Base-by-base conservation (phyloP, 148 eudicot species). In the Vaccinium vitisidaea region DNA sequence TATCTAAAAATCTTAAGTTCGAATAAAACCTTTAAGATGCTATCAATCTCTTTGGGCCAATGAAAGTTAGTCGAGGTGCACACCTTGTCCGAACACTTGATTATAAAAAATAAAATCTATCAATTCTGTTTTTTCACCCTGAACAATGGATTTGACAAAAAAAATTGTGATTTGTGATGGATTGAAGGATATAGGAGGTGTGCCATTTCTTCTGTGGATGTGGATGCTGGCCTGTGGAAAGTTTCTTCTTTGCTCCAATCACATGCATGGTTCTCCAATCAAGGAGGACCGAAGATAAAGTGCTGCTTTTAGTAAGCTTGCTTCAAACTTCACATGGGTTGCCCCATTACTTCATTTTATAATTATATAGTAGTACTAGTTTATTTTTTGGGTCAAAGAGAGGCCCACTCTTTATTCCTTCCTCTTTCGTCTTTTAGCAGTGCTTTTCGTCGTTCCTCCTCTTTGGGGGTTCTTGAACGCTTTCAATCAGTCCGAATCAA, bases 231-330 rank as follows among this genome's bases (percentile, higher is more conserved):
- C 5, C 1, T 25, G n/a, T 77, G 80, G 32, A 50, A 77, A 19
- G 61, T 16, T 36, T 36, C 39, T 30, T 56, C 8, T 8, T 78
- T 18, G 18, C 6, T 19, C 43, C 36, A 3, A 30, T 55, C 67
- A 79, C 82, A 32, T 79, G 82, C 49, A 56, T 79, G 82, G 67
- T 56, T 79, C 82, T 79, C 25, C 27, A 55, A 55, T 55, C 82
- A 55, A 79, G 82, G 23, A 30, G 67, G 65, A 79, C 0, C 39
- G 39, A 79, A 55, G 82, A 55, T 79, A 79, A 21, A 39, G 18
- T 79, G 6, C 1, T 23, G 8, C 56, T 27, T 52, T 77, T 52
- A 21, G 50, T 77, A 49, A 49, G 27, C 27, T 77, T 25, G 32
- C 46, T 32, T 13, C 49, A 36, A 36, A 73, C n/a, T 6, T 73